These are phyloP conservation scores for Firmiana major DNA, from an alignment of 345 rosid genomes.

Conservation along the genomic window DNA sequence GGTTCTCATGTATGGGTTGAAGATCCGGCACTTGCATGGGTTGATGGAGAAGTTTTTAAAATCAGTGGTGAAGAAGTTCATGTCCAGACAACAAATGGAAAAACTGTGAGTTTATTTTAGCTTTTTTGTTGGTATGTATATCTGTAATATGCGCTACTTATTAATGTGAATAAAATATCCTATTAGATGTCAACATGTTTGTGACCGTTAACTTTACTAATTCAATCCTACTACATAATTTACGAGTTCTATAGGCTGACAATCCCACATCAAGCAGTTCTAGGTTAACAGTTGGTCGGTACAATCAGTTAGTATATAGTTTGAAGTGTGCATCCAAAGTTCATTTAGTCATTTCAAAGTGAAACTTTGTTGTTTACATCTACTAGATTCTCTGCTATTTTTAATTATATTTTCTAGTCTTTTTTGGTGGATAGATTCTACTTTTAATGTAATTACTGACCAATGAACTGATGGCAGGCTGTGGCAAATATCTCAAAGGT, in stretches of 20 bases:
- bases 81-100: constrained; percentile 11
- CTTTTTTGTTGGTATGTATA: not conserved
- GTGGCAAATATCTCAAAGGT: constrained; percentile 77
- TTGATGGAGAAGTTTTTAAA: constrained; percentile 17
- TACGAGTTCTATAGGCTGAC: constrained; percentile 3
- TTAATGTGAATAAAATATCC: constrained; percentile 9
- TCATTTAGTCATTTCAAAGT: constrained; percentile 15
- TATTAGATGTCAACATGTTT: not conserved
- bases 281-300: not conserved
- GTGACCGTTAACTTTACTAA: not conserved
- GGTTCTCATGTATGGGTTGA: constrained; percentile 20
- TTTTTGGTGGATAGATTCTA: not conserved
- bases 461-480: constrained; percentile 46
- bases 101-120: constrained; percentile 9
- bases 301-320: constrained; percentile 3
- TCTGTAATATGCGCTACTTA: not conserved
- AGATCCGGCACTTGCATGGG: constrained; percentile 12
- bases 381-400: not conserved
- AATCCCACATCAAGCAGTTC: not conserved
- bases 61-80: constrained; percentile 19
- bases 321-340: constrained; percentile 10
- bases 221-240: not conserved
- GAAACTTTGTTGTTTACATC: constrained; percentile 4
- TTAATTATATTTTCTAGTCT: not conserved
- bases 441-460: constrained; percentile 5